Evolutionary conservation across 2,329 filamentous ascomycete species (phyloP).

Genomic region (Alternaria sp.): DNA sequence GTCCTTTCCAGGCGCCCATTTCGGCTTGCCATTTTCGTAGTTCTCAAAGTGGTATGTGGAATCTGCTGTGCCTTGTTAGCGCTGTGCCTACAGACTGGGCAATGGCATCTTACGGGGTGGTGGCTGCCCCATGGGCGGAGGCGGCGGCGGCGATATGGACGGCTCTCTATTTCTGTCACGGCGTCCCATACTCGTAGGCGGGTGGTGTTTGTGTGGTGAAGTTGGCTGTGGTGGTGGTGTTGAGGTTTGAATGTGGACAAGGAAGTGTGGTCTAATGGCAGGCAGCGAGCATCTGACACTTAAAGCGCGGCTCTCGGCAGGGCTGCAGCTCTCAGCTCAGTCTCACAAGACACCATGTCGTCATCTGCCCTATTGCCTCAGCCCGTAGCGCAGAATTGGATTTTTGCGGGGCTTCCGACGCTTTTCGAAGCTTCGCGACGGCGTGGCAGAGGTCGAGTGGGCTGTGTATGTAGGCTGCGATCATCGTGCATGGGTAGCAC

Average conservation of each 20-base stretch:
- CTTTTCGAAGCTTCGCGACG: constrained; percentile 23
- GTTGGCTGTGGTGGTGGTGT: neutral
- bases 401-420: constrained; percentile 17
- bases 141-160: constrained; percentile 26
- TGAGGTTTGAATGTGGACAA: constrained; percentile 2
- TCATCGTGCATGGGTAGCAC: constrained; percentile 29
- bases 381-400: constrained; percentile 15
- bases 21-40: constrained; percentile 41
- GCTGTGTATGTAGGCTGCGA: constrained; percentile 22
- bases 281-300: constrained; percentile 23
- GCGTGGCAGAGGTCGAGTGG: constrained; percentile 26
- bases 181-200: constrained; percentile 27
- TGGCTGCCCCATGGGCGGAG: constrained; percentile 29
- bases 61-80: constrained; percentile 22
- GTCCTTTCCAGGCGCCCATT: constrained; percentile 35
- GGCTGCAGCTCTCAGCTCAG: constrained; percentile 13
- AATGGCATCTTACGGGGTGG: constrained; percentile 8
- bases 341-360: constrained; percentile 24
- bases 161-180: constrained; percentile 22
- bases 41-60: constrained; percentile 39
- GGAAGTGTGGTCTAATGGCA: constrained; percentile 1
- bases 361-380: constrained; percentile 24
- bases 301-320: constrained; percentile 16
- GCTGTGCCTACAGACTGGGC: neutral
- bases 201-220: neutral